phyloP scores from a whole-genome alignment of 768 basidiomycete genomes.

The Russula lepida region DNA sequence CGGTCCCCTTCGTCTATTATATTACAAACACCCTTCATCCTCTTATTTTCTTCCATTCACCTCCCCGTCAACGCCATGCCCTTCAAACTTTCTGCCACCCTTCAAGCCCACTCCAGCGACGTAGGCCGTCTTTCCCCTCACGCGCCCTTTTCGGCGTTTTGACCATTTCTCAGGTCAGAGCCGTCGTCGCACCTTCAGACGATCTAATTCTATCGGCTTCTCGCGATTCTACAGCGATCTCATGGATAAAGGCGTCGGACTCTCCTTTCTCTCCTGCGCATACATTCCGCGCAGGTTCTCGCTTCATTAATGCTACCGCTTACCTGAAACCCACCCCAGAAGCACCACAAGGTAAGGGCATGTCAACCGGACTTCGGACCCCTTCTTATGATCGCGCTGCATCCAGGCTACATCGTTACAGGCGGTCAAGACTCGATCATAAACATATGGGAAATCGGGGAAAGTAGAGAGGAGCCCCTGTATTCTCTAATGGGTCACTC shows the following conservation, averaged over 20 bases:
- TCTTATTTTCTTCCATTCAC: slow-evolving; percentile 11
- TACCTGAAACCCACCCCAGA: slow-evolving; percentile 53
- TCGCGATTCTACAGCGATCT: slow-evolving; percentile 83
- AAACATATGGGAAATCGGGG: slow-evolving; percentile 67
- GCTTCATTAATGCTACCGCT: slow-evolving; percentile 75
- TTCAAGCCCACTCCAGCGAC: slow-evolving; percentile 64
- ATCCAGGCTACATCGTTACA: slow-evolving; percentile 61
- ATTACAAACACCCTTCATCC: slow-evolving; percentile 14
- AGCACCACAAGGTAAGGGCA: slow-evolving; percentile 55
- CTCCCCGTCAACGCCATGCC: slow-evolving; percentile 36
- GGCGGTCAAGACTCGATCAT: slow-evolving; percentile 87
- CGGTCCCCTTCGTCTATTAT: slow-evolving; percentile 1
- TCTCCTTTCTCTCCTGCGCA: slow-evolving; percentile 46
- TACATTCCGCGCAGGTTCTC: slow-evolving; percentile 55
- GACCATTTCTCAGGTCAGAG: slow-evolving; percentile 60
- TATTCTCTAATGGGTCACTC: slow-evolving; percentile 83
- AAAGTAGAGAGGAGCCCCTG: slow-evolving; percentile 59
- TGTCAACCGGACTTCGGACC: background rate
- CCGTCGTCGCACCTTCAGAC: slow-evolving; percentile 65
- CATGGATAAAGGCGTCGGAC: slow-evolving; percentile 57
- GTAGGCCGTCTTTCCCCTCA: slow-evolving; percentile 36
- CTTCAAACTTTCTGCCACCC: slow-evolving; percentile 69
- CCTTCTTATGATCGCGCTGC: slow-evolving; percentile 18
- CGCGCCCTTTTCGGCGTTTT: slow-evolving; percentile 22
- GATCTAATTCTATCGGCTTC: slow-evolving; percentile 82